phyloP scores from a whole-genome alignment of 73 alveolate genomes.

The Vitrella brassicaformis region DNA sequence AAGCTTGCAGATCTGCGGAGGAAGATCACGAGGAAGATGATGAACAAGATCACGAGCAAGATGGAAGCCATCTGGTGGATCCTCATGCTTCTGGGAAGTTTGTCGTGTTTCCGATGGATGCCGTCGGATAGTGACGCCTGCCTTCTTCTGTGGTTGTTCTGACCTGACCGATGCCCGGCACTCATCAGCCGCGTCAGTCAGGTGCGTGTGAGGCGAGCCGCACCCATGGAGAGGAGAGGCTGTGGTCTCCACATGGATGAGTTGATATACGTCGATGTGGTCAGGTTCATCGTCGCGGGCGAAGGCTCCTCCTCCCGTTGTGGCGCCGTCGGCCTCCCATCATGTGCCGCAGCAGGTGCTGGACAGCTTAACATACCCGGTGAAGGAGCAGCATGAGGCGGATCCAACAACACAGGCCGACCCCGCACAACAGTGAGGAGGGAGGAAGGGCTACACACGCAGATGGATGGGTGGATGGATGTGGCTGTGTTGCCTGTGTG shows the following conservation, averaged over 20 bases:
- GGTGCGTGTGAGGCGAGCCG: not conserved
- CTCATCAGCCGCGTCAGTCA: not conserved
- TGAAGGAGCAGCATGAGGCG: not conserved
- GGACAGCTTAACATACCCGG: not conserved
- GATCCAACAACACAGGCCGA: not conserved
- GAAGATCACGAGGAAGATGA: no score
- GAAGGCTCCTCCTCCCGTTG: not conserved
- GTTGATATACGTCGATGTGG: not conserved
- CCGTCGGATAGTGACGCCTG: no score
- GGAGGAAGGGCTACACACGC: not conserved
- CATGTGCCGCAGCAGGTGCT: not conserved
- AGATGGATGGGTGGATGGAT: not conserved
- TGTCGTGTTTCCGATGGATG: no score
- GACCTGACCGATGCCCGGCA: no score
- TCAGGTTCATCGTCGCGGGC: not conserved
- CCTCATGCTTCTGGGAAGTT: no score
- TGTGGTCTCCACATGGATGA: no score
- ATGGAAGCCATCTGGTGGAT: no score
- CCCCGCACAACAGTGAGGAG: not conserved
- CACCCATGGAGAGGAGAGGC: not conserved
- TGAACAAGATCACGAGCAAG: no score
- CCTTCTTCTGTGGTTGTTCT: no score
- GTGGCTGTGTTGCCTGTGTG: no score
- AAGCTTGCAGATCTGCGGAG: no score
- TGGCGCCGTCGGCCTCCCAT: not conserved